Percentiles rank a stretch among this genome's conserved stretches.
phyloP scores from a whole-genome alignment of 352 stramenopile species.

The Saprolegnia parasitica region DNA sequence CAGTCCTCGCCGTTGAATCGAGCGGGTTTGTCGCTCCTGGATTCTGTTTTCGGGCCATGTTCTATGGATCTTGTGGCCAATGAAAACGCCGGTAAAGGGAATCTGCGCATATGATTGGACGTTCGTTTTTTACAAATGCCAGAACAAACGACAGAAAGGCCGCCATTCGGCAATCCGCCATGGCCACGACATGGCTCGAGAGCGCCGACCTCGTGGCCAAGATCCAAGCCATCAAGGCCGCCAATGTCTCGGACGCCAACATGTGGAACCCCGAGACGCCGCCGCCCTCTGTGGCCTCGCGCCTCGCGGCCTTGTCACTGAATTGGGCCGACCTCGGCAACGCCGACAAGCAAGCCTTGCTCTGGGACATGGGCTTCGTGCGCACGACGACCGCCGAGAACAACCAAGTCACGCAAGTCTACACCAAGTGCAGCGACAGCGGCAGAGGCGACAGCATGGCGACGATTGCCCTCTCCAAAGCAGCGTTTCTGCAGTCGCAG shows the following conservation, averaged over 20 bases:
- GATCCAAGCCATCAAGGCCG: constrained; percentile 1
- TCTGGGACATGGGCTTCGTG: constrained; percentile 27
- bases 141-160: too few relatives aligned
- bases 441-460: neutral
- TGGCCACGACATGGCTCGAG: constrained; percentile 16
- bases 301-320: neutral
- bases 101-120: too few relatives aligned
- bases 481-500: constrained; percentile 9
- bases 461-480: constrained; percentile 17
- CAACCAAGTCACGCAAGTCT: constrained; percentile 9
- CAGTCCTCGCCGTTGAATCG: too few relatives aligned
- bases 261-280: neutral
- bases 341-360: constrained; percentile 12
- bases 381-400: neutral
- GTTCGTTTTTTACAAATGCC: too few relatives aligned
- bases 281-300: neutral
- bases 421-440: constrained; percentile 9
- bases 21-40: too few relatives aligned
- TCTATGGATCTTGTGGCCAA: too few relatives aligned
- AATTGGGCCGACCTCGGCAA: constrained; percentile 4
- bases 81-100: too few relatives aligned
- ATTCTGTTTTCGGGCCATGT: too few relatives aligned
- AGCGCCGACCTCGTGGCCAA: constrained; percentile 11
- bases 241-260: neutral
- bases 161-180: neutral